Evolutionary conservation across 495 filamentous ascomycete species (phyloP), one percentile per base, ranked within the genome.

Genomic region (Acidiella bohemica): DNA sequence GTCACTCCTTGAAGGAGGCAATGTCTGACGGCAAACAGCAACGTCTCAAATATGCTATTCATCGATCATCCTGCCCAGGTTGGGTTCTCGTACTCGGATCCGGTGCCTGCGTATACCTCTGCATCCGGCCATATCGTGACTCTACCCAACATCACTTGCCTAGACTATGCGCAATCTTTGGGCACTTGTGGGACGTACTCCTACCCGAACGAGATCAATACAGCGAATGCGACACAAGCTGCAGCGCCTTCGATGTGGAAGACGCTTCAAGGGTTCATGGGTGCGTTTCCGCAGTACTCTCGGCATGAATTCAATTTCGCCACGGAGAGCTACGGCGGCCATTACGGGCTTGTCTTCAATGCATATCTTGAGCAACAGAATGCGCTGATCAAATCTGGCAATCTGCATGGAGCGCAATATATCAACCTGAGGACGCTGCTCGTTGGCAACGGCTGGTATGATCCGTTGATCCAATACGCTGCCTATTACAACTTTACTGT

Each of bases 341-440:
- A 75, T 22, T 81, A 80, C 32, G 78, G 75, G 0, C 78, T 77
- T 0, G 61, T 72, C 1, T 80, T 77, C 46, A 67, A 72, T 25
- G 63, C 45, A 12, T 82, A 73, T 50, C 72, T 82, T 50, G 70
- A 80, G 42, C 54, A 70, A 40, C 77, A 82, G 53, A 84, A 84
- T 41, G 61, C 62, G 46, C 58, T 73, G 63, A 47, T 63, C 49
- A 45, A 68, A 8, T 17, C 28, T 18, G 40, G 41, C 40, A 24
- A 44, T 13, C 46, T 49, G 4, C 32, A 38, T 1, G 41, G 37
- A n/a, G 62, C 71, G 3, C 62, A 64, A 32, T 49, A 64, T 20
- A 76, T 78, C 41, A 42, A 68, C 3, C 61, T 79, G 14, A 59
- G 72, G 47, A 67, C 67, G 7, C 65, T 80, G 5, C 46, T 73